Evolutionary conservation across 2,329 filamentous ascomycete genomes (phyloP).

Genomic region (Ceratocystis diversiconidia): DNA sequence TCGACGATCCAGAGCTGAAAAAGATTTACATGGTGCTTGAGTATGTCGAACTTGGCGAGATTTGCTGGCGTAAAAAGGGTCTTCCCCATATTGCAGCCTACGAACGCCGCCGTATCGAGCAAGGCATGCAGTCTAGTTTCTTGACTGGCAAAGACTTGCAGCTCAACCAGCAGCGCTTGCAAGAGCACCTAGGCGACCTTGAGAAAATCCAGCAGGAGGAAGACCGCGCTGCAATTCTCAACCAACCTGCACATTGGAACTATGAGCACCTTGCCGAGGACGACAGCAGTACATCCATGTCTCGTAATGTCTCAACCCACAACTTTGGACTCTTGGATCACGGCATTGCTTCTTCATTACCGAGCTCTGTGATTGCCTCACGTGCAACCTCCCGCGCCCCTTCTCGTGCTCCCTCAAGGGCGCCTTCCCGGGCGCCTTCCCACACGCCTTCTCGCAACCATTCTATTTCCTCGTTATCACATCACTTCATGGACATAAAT

Average conservation of each 20-base stretch:
- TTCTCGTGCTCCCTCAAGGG: conserved; percentile 35
- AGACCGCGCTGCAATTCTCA: conserved; percentile 27
- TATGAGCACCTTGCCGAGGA: conserved; percentile 60
- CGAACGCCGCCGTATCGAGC: conserved; percentile 68
- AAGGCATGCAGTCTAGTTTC: conserved; percentile 38
- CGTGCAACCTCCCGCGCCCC: conserved; percentile 33
- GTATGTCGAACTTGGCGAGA: conserved; percentile 85
- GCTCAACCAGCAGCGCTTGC: conserved; percentile 43
- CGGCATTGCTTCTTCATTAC: conserved; percentile 24
- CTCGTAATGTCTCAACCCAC: conserved; percentile 31
- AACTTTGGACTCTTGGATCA: conserved; percentile 27
- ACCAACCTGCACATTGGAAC: conserved; percentile 61
- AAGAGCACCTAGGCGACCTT: conserved; percentile 44
- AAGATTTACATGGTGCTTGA: conserved; percentile 98
- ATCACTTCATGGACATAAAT: conserved; percentile 6
- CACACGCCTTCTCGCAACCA: conserved; percentile 29
- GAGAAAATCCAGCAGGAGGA: conserved; percentile 42
- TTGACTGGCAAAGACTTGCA: conserved; percentile 35
- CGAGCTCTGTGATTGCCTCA: conserved; percentile 28
- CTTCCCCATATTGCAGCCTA: conserved; percentile 68
- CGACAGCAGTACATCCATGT: conserved; percentile 29
- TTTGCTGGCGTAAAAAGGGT: conserved; percentile 84
- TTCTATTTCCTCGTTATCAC: conserved; percentile 30
- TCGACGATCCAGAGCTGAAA: conserved; percentile 88
- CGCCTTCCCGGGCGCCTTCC: conserved; percentile 32